Base-by-base conservation (phyloP, 2,329 filamentous ascomycete genomes). In the Exophiala sp. region DNA sequence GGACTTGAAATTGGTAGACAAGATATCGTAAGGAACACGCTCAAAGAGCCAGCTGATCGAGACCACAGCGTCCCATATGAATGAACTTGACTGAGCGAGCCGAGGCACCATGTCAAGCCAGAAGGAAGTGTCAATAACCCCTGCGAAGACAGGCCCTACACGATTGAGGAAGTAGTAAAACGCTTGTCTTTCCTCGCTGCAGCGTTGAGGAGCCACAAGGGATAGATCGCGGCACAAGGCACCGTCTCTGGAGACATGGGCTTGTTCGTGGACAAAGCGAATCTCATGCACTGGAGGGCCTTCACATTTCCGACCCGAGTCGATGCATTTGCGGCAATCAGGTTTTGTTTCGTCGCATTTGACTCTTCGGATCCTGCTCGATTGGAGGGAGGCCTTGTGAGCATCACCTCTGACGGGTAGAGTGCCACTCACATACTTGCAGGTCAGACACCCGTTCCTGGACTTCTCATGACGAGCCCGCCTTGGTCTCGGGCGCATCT, bases 11-110 rank as follows among this genome's bases (percentile, higher is more conserved):
- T 27, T 30, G 21, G 46, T 34, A 14, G 16, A 16, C 32, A 57
- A 29, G 7, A 29, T 18, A 7, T 16, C 19, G 27, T 53, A 48
- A 16, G 51, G 47, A 1, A 53, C 49, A 43, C 56, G 46, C 30
- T 69, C 67, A 35, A 64, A 66, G 5, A 70, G 50, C 9, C 64
- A 58, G 47, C 66, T 67, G n/a, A 68, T 63, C 3, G 66, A 58
- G 23, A 66, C 64, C 32, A 69, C 64, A 13, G 67, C 64, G 59
- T 69, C 65, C 65, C 68, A 69, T 2, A 70, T 65, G 3, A 65
- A 65, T 2, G 65, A 62, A 43, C 68, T 65, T 23, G 46, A 60
- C 10, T 62, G 64, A 38, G 66, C 68, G 11, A 69, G 56, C 35
- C 64, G 64, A 2, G 66, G 66, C 3, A 70, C 59, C 23, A 65